Evolutionary conservation across 371 early-diverging fungal species (phyloP), one percentile per base, ranked within the genome.

Genomic region (Rhizopus delemar): DNA sequence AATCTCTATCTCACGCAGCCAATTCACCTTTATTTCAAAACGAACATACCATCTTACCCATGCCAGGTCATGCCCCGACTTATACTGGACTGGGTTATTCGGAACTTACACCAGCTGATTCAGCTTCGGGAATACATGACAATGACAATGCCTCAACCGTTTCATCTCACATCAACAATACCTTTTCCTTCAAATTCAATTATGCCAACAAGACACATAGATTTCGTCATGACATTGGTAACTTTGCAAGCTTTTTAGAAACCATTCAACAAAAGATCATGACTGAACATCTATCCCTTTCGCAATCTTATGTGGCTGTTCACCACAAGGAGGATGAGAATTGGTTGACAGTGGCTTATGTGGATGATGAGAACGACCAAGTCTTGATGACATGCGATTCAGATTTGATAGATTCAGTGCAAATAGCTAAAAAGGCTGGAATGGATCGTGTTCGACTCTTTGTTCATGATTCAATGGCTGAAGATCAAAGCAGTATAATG

Each of bases 321-420:
- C 45, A 49, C 8, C 45, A 33, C 4, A 46, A 46, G 13, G 31
- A 46, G n/a, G 51, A 51, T 13, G 64, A 71, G 8, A 68, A 77
- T 46, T 73, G 77, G 75, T 73, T 86, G 31, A 84, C 84, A 33
- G 75, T 95, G 38, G 85, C 85, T 5, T 95, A 94, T 69, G 56
- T 90, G 60, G 95, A 95, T 64, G 94, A 94, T 57, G 95, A 95
- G 46, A 85, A 87, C 57, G 95, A 95, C 66, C 74, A 85, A 54
- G 89, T 95, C 8, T 76, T 86, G 60, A 78, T 95, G 71, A 83
- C 84, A 33, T 77, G 81, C 39, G 88, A 90, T 56, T 78, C 83
- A 4, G 95, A 95, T 59, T 66, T 95, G 56, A 68, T 80, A 11
- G 93, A 94, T 61, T 90, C 93, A 11, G 90, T 94, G 0, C 69